Base-by-base conservation (phyloP, 164 flowering plant genomes). In the Tetracentron sinense region DNA sequence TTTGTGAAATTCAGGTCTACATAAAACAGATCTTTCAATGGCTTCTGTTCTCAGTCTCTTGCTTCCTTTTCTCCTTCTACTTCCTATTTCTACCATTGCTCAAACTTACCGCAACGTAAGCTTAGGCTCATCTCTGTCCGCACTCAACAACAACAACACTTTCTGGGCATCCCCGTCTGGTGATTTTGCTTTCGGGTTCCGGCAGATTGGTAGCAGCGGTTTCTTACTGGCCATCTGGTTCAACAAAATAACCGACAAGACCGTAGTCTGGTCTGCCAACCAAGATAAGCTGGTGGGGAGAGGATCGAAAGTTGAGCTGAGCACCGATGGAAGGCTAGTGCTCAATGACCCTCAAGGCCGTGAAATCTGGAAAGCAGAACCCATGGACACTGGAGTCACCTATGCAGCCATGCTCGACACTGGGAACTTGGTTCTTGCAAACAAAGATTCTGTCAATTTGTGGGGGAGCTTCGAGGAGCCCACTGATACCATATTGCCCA, bases 391-490 rank as follows among this genome's bases (percentile, higher is more conserved):
- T 30, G 17, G n/a, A 2, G 69, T 51, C 16, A 6, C 30, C 19
- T 66, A 46, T 5, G 63, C 57, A 7, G 63, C 63, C n/a, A n/a
- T n/a, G n/a, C n/a, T n/a, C n/a, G n/a, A n/a, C n/a, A n/a, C n/a
- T n/a, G n/a, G n/a, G n/a, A 67, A 54, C 59, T 60, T 67, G 30
- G 59, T 54, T 21, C 64, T 67, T 2, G 16, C 5, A 14, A 54
- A 20, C 54, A 7, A 4, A 0, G 26, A 16, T 23, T 29, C 54
- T 12, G 44, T 3, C 14, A 20, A 48, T 22, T 19, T 20, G 20
- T 65, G 69, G 69, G 27, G 38, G 23, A 65, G 62, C 12, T 65
- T 65, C 31, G n/a, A n/a, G n/a, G n/a, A n/a, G n/a, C n/a, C n/a
- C n/a, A n/a, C n/a, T n/a, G n/a, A n/a, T n/a, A n/a, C n/a, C n/a